Evolutionary conservation across 768 basidiomycete species (phyloP).

Genomic region (Gautieria morchelliformis): DNA sequence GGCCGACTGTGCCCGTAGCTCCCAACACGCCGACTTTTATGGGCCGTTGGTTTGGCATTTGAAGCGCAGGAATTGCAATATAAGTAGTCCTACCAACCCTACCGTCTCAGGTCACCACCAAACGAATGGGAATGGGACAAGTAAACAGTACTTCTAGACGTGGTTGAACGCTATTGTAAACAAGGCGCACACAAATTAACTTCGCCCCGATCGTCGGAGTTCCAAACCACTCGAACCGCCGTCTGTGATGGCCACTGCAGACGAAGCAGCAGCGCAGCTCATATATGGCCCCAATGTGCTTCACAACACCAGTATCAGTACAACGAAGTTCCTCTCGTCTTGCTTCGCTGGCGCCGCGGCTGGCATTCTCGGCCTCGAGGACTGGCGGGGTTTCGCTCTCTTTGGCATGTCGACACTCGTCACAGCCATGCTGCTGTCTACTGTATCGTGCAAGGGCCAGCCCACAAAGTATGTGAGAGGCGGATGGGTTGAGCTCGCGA

Average conservation of each 20-base stretch:
- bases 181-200: neutral
- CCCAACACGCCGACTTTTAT: constrained; percentile 72
- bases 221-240: neutral
- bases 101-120: neutral
- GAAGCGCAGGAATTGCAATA: too few species aligned
- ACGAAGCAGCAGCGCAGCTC: constrained; percentile 5
- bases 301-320: constrained; percentile 49
- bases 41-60: constrained; percentile 3
- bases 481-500: constrained; percentile 59
- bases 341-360: constrained; percentile 84
- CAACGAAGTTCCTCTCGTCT: constrained; percentile 70
- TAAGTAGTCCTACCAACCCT: neutral
- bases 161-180: too few species aligned
- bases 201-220: neutral
- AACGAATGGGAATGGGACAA: neutral
- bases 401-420: constrained; percentile 61
- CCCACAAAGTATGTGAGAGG: constrained; percentile 55
- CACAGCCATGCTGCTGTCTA: constrained; percentile 54
- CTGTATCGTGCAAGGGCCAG: constrained; percentile 60
- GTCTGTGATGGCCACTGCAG: neutral
- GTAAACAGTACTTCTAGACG: too few species aligned
- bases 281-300: constrained; percentile 58
- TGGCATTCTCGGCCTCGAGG: constrained; percentile 83
- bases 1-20: constrained; percentile 91
- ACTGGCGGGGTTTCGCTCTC: constrained; percentile 71